phyloP scores from a whole-genome alignment of 257 asterid species.

The Primulina huaijiensis region DNA sequence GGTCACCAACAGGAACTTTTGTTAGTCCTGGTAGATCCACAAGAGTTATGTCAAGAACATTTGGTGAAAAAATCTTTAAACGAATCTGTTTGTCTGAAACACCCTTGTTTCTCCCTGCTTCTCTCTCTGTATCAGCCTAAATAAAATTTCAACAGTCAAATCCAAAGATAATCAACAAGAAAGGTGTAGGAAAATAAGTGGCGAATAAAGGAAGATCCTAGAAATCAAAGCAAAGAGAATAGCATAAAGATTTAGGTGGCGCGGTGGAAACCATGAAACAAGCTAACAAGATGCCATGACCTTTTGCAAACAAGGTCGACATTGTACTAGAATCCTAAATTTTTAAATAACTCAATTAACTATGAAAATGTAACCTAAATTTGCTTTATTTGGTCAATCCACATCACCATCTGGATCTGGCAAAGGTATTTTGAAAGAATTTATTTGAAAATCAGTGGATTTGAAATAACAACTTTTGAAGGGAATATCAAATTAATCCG shows the following conservation, averaged over 20 bases:
- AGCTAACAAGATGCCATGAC: not conserved
- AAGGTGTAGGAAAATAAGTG: not conserved
- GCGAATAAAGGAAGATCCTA: not conserved
- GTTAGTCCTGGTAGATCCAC: constrained; percentile 98
- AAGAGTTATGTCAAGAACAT: constrained; percentile 89
- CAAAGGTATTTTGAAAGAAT: not conserved
- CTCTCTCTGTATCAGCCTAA: constrained; percentile 87
- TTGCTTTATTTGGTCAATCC: not conserved
- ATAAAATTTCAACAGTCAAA: constrained; percentile 24
- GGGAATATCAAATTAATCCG: not conserved
- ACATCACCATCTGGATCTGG: not conserved
- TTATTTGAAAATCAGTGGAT: not conserved
- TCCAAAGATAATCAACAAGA: constrained; percentile 12
- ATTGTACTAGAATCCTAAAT: not conserved
- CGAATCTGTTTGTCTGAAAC: constrained; percentile 88
- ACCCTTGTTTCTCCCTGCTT: constrained; percentile 83
- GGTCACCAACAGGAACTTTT: constrained; percentile 95
- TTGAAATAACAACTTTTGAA: not conserved
- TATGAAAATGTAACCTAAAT: not conserved
- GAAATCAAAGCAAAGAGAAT: constrained; percentile 10
- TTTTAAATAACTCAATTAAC: not conserved
- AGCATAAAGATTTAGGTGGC: not conserved
- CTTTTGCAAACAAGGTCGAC: constrained; percentile 10
- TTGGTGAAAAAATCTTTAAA: constrained; percentile 80
- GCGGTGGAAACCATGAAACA: not conserved